Evolutionary conservation across 148 eudicot genomes (phyloP), one percentile per base, ranked within the genome.

Genomic region (Suaeda aralocaspica): DNA sequence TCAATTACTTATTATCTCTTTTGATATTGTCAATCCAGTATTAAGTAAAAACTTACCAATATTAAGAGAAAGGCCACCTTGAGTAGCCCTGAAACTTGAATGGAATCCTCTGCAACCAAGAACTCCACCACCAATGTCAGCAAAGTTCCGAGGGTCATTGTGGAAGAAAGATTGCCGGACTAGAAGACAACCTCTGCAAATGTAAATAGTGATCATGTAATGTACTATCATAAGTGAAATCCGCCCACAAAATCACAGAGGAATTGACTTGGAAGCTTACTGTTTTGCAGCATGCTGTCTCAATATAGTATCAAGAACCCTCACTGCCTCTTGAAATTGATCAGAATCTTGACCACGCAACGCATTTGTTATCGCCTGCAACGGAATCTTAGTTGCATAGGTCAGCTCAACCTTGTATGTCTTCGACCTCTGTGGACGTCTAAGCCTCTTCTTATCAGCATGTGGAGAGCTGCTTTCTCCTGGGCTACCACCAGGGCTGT

Each of bases 201-300:
- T 45, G 34, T n/a, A 55, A 0, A 70, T 9, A 48, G 34, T 3
- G 26, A 21, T 26, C 44, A 52, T 34, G 39, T 33, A 46, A 39
- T 34, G 16, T 39, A n/a, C 25, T 5, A 6, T 44, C n/a, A n/a
- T 7, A 28, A 33, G 45, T 5, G 0, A 57, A 55, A 14, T 33
- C 21, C 1, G 1, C 6, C 22, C 12, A 36, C 34, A 6, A 10
- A 44, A 42, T 21, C 3, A 7, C 28, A 51, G 6, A 30, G 15
- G n/a, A 49, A 18, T 39, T 39, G 25, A 50, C n/a, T 25, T 14
- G 5, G 3, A 60, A 26, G 72, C 87, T 81, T 65, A 88, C 92
- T 80, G 84, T 45, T 71, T 88, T 0, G 92, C 89, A 19, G 87
- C 89, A 77, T 80, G 79, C 53, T 84, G 91, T 50, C 91, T 64